A percentile compares a stretch with the other conserved stretches of the same genome.
Conservation (phyloP, 768 basidiomycete species). For the Austroboletus festivus region DNA sequence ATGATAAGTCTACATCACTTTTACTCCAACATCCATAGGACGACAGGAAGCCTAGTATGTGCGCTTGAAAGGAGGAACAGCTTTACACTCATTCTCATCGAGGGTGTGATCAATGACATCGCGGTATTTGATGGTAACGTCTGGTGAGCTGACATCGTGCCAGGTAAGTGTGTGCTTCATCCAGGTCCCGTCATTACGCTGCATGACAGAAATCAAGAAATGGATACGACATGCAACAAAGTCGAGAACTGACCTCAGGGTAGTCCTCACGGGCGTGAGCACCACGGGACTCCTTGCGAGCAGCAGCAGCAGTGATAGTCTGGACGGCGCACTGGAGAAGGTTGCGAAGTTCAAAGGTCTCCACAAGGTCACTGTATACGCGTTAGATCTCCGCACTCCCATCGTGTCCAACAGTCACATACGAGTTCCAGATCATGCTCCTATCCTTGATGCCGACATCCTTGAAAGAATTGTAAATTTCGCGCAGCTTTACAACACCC, state of each 20-base stretch:
- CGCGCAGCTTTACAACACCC: constrained; percentile 82
- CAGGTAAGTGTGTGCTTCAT: constrained; percentile 97
- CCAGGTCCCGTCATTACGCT: constrained; percentile 93
- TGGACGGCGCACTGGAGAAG: constrained; percentile 93
- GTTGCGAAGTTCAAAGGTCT: constrained; percentile 96
- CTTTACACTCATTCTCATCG: constrained; percentile 95
- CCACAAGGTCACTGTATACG: constrained; percentile 77
- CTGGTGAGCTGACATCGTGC: constrained; percentile 71
- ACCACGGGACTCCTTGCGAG: constrained; percentile 96
- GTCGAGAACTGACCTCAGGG: constrained; percentile 65
- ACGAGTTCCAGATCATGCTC: constrained; percentile 99
- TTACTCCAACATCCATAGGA: neutral
- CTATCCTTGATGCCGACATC: constrained; percentile 96
- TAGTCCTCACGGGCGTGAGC: constrained; percentile 98
- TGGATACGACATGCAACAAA: neutral
- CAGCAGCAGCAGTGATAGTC: constrained; percentile 89
- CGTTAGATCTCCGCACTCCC: constrained; percentile 8
- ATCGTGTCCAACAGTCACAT: constrained; percentile 29
- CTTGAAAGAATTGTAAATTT: constrained; percentile 85
- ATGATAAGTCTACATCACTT: constrained; percentile 7
- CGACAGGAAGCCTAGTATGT: constrained; percentile 56
- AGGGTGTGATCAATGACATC: constrained; percentile 80
- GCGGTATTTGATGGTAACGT: constrained; percentile 89
- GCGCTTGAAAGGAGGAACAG: constrained; percentile 97
- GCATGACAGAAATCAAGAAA: constrained; percentile 2